A percentile compares a stretch with the other conserved stretches of the same genome.
Evolutionary conservation across 2,329 filamentous ascomycete genomes (phyloP).

Genomic region (Thielaviopsis cerberus): DNA sequence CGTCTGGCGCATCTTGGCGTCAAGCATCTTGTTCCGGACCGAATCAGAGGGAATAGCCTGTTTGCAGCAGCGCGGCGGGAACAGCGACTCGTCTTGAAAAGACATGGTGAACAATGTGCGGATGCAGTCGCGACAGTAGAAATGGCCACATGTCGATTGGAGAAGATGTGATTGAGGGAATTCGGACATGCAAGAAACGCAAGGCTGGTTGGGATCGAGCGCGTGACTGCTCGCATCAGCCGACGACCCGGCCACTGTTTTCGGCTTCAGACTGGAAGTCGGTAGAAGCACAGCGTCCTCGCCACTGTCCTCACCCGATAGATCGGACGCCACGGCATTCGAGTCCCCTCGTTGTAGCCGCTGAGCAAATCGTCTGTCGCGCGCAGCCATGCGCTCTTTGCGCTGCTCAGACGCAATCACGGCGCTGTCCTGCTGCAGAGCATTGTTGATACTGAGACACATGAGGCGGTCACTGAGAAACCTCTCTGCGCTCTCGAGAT

Average conservation of each 20-base stretch:
- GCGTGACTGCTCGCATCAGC: background rate
- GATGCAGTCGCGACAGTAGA: conserved; percentile 34
- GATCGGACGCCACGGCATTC: background rate
- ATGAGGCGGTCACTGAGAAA: background rate
- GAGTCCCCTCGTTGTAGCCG: background rate
- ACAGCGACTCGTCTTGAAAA: conserved; percentile 30
- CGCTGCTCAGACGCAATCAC: background rate
- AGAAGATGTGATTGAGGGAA: background rate
- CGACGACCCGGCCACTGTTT: background rate
- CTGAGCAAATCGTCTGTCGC: background rate
- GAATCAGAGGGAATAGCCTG: conserved; percentile 22
- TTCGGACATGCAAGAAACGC: background rate
- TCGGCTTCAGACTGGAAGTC: background rate
- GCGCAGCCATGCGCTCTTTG: background rate
- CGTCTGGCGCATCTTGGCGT: conserved; percentile 17
- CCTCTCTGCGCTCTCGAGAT: background rate
- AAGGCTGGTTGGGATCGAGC: background rate
- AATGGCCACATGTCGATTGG: conserved; percentile 22
- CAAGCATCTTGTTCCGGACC: conserved; percentile 20
- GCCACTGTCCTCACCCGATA: background rate
- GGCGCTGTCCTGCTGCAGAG: background rate
- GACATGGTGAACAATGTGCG: conserved; percentile 24
- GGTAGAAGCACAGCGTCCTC: background rate
- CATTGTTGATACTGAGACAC: background rate
- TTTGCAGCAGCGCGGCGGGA: conserved; percentile 36